Percentiles rank a stretch among this genome's conserved stretches.
These are phyloP conservation scores for Cutaneotrichosporon arboriforme DNA, from an alignment of 1,284 basidiomycete species.

Conservation along the genomic window DNA sequence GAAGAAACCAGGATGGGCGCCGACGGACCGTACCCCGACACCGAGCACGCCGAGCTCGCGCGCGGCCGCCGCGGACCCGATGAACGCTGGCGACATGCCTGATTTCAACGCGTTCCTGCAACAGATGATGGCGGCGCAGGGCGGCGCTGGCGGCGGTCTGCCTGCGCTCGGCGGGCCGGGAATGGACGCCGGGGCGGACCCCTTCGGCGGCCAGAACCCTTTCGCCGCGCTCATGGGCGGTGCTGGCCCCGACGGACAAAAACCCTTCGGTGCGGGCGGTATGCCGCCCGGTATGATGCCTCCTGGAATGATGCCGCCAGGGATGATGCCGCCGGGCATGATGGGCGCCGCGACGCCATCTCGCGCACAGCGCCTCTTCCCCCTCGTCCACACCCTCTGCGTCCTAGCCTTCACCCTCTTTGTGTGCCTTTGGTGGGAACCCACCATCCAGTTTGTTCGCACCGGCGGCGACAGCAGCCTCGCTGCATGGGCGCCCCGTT, in stretches of 20 bases:
- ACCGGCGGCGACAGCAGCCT: constrained; percentile 1
- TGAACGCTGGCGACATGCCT: constrained; percentile 29
- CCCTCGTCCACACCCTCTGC: constrained; percentile 38
- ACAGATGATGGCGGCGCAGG: constrained; percentile 6
- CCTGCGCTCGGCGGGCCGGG: neutral
- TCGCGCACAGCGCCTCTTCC: constrained; percentile 32
- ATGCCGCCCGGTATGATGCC: neutral
- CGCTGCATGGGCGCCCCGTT: constrained; percentile 10
- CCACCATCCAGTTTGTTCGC: constrained; percentile 24
- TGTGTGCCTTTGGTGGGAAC: constrained; percentile 45
- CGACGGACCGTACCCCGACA: neutral
- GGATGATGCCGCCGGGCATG: constrained; percentile 19
- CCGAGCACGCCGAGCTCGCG: neutral
- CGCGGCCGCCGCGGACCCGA: constrained; percentile 1
- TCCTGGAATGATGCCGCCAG: constrained; percentile 6
- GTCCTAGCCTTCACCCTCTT: constrained; percentile 38
- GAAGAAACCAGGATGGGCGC: constrained; percentile 4
- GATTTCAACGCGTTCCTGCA: constrained; percentile 29
- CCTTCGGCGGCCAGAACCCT: constrained; percentile 12
- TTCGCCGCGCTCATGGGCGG: constrained; percentile 8
- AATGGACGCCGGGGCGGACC: neutral
- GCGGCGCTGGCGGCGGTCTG: constrained; percentile 14
- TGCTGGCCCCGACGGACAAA: neutral
- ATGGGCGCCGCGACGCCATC: constrained; percentile 3
- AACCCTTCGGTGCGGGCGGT: constrained; percentile 3